Percentiles rank a stretch among this genome's conserved stretches.
Evolutionary conservation across 192 early-diverging fungal species (phyloP).

Genomic region (Pilaira anomala): DNA sequence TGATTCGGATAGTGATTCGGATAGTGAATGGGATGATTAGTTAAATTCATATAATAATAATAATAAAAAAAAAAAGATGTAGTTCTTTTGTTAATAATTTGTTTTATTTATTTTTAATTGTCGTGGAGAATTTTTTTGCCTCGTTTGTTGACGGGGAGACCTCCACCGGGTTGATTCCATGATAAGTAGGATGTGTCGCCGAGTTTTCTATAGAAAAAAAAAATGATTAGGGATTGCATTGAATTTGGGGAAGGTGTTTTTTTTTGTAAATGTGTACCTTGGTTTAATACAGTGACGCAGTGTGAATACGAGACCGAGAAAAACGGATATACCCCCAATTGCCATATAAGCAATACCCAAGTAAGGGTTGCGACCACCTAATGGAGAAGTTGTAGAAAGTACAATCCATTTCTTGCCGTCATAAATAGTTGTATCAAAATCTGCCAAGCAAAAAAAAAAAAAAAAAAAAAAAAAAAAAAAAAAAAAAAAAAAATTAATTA

Average conservation of each 20-base stretch:
- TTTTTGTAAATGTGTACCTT: slow-evolving; percentile 50
- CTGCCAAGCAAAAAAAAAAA: slow-evolving; percentile 36
- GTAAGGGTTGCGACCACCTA: slow-evolving; percentile 96
- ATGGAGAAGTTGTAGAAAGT: slow-evolving; percentile 86
- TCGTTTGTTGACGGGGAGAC: slow-evolving; percentile 19
- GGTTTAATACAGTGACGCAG: slow-evolving; percentile 89
- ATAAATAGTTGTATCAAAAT: slow-evolving; percentile 81
- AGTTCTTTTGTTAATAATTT: no score
- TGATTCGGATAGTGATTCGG: slow-evolving; percentile 19
- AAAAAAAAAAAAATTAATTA: neutral
- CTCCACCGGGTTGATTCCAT: slow-evolving; percentile 78
- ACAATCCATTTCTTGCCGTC: slow-evolving; percentile 94
- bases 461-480: neutral
- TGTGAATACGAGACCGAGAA: slow-evolving; percentile 87
- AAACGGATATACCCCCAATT: slow-evolving; percentile 83
- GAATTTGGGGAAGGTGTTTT: neutral
- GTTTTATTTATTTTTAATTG: no score
- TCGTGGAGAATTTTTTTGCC: slow-evolving; percentile 5
- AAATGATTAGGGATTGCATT: neutral
- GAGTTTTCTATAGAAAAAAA: slow-evolving; percentile 58
- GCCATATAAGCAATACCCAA: slow-evolving; percentile 94
- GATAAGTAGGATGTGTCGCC: slow-evolving; percentile 94
- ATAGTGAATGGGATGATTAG: slow-evolving; percentile 31
- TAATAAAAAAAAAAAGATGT: no score
- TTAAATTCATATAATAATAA: neutral